Conservation (phyloP, 2,329 filamentous ascomycete genomes). For the Aciculosporium take region DNA sequence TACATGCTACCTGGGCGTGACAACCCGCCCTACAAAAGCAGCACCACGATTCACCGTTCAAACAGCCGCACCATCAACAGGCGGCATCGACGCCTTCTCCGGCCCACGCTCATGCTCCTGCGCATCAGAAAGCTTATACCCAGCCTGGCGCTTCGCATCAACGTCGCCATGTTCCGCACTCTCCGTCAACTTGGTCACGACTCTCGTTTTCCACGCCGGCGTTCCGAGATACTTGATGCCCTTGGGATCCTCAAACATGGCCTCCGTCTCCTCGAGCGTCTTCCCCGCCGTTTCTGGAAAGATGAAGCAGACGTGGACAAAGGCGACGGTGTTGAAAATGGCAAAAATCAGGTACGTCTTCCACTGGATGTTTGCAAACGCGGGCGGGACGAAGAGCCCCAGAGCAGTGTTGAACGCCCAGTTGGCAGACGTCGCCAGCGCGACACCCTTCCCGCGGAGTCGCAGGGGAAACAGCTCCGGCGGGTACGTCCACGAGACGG, state of each 20-base stretch:
- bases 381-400: constrained; percentile 23
- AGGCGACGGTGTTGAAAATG: constrained; percentile 35
- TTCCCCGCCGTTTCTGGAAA: constrained; percentile 44
- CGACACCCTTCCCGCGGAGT: constrained; percentile 38
- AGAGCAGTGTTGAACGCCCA: constrained; percentile 28
- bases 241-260: constrained; percentile 26
- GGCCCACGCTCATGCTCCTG: constrained; percentile 7
- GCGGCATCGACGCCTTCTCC: constrained; percentile 2
- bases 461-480: constrained; percentile 39
- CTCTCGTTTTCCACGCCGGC: constrained; percentile 18
- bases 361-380: constrained; percentile 31
- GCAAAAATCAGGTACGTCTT: constrained; percentile 38
- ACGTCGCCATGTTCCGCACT: constrained; percentile 16
- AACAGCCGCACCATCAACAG: background rate
- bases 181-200: constrained; percentile 10
- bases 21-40: too few species aligned
- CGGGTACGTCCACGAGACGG: constrained; percentile 40
- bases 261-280: constrained; percentile 38
- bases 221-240: constrained; percentile 18
- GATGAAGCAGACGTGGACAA: constrained; percentile 36
- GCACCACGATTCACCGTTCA: too few species aligned
- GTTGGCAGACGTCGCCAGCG: constrained; percentile 32
- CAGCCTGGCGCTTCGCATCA: constrained; percentile 11
- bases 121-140: constrained; percentile 9
- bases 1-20: too few species aligned